Conservation (phyloP, 2,329 filamentous ascomycete species). For the Colletotrichum sansevieriae region DNA sequence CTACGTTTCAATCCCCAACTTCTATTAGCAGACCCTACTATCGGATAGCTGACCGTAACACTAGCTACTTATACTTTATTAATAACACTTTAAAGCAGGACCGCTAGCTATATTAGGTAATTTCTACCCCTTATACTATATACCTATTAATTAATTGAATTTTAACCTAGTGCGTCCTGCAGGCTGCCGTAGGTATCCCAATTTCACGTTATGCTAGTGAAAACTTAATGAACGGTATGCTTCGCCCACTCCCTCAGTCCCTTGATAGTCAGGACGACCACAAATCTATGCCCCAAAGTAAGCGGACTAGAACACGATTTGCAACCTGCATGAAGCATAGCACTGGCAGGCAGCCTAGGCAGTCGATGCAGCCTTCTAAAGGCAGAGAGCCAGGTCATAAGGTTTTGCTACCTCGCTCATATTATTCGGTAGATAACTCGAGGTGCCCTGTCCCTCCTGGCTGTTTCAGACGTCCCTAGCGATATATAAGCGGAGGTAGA, state of each 20-base stretch:
- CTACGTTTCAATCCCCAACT: too few relatives aligned
- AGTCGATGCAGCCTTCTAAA: neutral
- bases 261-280: neutral
- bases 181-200: too few relatives aligned
- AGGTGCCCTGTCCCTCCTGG: neutral
- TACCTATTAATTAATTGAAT: too few relatives aligned
- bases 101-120: too few relatives aligned
- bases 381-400: neutral
- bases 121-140: too few relatives aligned
- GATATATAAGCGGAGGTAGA: neutral
- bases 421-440: neutral
- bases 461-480: neutral
- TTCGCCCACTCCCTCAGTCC: neutral
- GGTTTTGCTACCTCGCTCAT: neutral
- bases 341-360: neutral
- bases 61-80: too few relatives aligned
- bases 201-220: neutral
- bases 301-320: neutral
- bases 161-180: too few relatives aligned
- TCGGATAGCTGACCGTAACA: too few relatives aligned
- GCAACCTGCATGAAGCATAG: neutral
- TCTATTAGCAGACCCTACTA: too few relatives aligned
- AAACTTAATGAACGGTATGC: neutral
- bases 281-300: neutral
- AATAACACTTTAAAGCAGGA: too few relatives aligned